Conservation (phyloP, 2,329 filamentous ascomycete species). For the Phaeoacremonium minimum region DNA sequence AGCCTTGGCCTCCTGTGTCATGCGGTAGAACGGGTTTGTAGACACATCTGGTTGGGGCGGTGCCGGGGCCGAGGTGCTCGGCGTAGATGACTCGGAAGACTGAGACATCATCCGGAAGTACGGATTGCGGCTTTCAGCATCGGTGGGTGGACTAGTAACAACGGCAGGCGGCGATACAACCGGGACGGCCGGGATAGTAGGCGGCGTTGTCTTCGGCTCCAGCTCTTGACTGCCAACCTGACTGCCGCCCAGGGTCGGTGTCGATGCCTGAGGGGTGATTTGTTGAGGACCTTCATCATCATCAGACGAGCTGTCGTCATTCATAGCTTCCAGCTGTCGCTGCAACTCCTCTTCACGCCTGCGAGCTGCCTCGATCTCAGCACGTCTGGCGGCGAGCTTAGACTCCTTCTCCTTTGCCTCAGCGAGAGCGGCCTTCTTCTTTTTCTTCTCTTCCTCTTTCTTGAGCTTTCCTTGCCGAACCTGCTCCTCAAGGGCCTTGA, state of each 20-base stretch:
- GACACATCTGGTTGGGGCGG: conserved; percentile 49
- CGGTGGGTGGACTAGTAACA: conserved; percentile 50
- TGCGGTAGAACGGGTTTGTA: conserved; percentile 95
- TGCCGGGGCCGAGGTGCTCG: conserved; percentile 36
- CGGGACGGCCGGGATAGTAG: conserved; percentile 37
- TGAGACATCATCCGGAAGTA: conserved; percentile 89
- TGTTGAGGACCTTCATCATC: conserved; percentile 77
- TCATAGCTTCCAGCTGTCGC: conserved; percentile 74
- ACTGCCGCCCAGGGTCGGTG: conserved; percentile 48
- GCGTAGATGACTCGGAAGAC: conserved; percentile 46
- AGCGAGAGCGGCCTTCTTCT: conserved; percentile 80
- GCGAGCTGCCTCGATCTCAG: conserved; percentile 86
- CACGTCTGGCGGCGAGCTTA: conserved; percentile 76
- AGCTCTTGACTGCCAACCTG: conserved; percentile 50
- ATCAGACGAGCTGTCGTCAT: conserved; percentile 69
- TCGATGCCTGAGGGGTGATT: conserved; percentile 58
- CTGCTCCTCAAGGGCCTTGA: conserved; percentile 89
- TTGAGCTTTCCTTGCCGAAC: conserved; percentile 89
- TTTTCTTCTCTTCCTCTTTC: conserved; percentile 93
- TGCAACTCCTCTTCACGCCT: conserved; percentile 88
- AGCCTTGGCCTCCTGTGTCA: conserved; percentile 60
- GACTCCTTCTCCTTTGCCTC: conserved; percentile 87
- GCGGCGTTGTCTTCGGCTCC: conserved; percentile 41
- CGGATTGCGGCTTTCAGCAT: conserved; percentile 85
- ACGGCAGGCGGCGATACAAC: conserved; percentile 42